Base-by-base conservation (phyloP, 169 alveolate genomes). In the Perkinsus marinus region DNA sequence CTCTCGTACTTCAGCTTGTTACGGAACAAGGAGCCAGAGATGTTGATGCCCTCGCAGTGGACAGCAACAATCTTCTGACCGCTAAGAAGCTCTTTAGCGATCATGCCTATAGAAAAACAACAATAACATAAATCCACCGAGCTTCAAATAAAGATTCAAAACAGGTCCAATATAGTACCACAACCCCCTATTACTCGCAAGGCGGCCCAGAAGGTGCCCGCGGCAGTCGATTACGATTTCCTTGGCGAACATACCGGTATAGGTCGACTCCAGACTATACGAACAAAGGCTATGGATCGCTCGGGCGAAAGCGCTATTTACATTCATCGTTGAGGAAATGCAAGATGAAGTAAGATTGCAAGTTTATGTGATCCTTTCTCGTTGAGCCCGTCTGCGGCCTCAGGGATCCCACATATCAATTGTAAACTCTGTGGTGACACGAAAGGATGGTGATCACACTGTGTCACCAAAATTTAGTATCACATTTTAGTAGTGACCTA, bases 181-280 rank as follows among this genome's bases (percentile, higher is more conserved):
- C 7, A 19, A 0, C 79, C 79, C 79, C 26, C 22, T 57, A 57
- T 57, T 57, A 57, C 79, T 57, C 36, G 99, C 99, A 92, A 99
- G 96, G 93, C 99, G 98, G 89, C 99, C 99, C 93, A 98, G 92
- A 92, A 99, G 94, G 95, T 98, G 99, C 92, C 99, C 99, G 94
- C 98, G 98, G 95, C 99, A 98, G 94, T 99, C 99, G 91, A 99
- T 96, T 68, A 99, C 98, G 69, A 98, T 94, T 92, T 95, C 97
- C 96, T 96, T 91, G 41, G 89, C 57, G 36, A 57, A 9, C 34
- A 91, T 22, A 19, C 79, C 79, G 79, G 79, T 57, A 13, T 57
- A 57, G 79, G 79, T 57, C 79, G 79, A 57, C 79, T 57, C 79
- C 79, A 30, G 79, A 57, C 79, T 57, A 57, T 57, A 16, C 79